Evolutionary conservation across 345 rosid species (phyloP).

Genomic region (Salix suchowensis): DNA sequence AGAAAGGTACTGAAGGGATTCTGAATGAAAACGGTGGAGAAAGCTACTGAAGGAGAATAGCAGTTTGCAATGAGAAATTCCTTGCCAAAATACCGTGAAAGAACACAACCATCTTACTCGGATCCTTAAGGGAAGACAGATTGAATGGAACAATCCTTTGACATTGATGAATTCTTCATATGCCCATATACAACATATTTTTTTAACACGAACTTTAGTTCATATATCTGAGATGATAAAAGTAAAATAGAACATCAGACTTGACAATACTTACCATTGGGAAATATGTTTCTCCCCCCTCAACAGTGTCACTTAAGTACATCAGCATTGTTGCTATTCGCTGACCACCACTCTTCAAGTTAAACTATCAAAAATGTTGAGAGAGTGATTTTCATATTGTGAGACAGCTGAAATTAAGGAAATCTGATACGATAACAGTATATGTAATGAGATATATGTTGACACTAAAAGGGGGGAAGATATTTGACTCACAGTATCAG

Average conservation of each 20-base stretch:
- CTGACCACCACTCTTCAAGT: constrained; percentile 90
- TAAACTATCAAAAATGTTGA: constrained; percentile 45
- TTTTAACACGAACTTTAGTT: neutral
- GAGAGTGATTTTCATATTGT: neutral
- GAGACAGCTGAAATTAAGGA: neutral
- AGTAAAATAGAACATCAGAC: neutral
- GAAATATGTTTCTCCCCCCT: constrained; percentile 97
- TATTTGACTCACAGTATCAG: constrained; percentile 66
- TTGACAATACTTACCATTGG: constrained; percentile 56
- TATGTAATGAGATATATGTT: neutral
- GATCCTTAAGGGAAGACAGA: neutral
- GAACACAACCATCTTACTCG: neutral
- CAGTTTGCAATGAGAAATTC: neutral
- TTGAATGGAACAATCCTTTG: neutral
- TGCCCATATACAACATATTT: neutral
- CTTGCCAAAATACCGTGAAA: neutral
- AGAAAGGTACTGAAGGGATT: neutral
- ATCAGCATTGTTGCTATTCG: constrained; percentile 88
- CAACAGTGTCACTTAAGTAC: constrained; percentile 80
- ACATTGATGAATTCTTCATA: neutral
- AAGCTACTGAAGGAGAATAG: neutral
- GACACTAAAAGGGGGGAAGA: neutral
- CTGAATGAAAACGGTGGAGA: neutral
- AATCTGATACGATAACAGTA: neutral
- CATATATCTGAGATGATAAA: neutral